Conservation (phyloP, 2,329 filamentous ascomycete genomes). For the Arthrobotrys musiformis region DNA sequence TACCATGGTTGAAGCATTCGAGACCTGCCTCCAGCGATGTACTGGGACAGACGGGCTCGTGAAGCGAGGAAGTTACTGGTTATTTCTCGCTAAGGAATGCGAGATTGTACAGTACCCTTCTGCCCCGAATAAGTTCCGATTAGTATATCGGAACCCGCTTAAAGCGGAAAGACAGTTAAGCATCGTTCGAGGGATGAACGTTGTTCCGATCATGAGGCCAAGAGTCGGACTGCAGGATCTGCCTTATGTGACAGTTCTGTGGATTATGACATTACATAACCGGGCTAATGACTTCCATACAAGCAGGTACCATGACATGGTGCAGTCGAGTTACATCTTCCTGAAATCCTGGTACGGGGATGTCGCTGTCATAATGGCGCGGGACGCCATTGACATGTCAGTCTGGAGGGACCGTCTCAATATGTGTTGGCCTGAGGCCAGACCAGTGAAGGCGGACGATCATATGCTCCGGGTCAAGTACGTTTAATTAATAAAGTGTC, state of each 20-base stretch:
- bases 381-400: conserved; percentile 7
- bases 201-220: background rate
- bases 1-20: conserved; percentile 43
- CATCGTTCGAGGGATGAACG: conserved; percentile 27
- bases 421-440: conserved; percentile 29
- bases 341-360: conserved; percentile 32
- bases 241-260: background rate
- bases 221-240: conserved; percentile 34
- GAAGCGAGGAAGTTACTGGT: conserved; percentile 13
- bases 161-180: conserved; percentile 11
- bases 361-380: background rate
- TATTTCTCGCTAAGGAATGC: conserved; percentile 43
- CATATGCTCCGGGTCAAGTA: conserved; percentile 1
- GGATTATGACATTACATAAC: conserved; percentile 31
- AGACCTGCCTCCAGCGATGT: conserved; percentile 1
- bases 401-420: background rate
- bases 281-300: conserved; percentile 1
- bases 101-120: conserved; percentile 5
- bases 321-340: conserved; percentile 31
- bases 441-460: background rate
- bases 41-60: background rate
- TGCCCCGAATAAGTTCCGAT: background rate
- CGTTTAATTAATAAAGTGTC: background rate
- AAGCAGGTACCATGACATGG: background rate
- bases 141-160: background rate